A percentile compares a stretch with the other conserved stretches of the same genome.
phyloP scores from a whole-genome alignment of 2,329 filamentous ascomycete genomes.

The Microdochium trichocladiopsis region DNA sequence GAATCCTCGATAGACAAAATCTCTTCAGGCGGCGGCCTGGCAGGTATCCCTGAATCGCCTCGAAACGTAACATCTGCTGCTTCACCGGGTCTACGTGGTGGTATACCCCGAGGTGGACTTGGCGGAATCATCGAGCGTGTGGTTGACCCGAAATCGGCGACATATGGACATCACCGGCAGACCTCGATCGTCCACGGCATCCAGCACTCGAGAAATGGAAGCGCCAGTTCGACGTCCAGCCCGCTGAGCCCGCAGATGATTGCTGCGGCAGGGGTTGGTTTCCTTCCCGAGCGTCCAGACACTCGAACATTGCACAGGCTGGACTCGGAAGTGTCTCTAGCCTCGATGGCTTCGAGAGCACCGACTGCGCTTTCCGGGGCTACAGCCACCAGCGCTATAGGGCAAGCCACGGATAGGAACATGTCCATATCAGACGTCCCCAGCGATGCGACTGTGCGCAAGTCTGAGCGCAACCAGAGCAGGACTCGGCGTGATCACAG shows the following conservation, averaged over 20 bases:
- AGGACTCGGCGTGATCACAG: constrained; percentile 65
- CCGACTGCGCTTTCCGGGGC: constrained; percentile 41
- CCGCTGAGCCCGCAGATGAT: constrained; percentile 86
- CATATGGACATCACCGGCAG: constrained; percentile 86
- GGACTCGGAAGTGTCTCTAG: constrained; percentile 32
- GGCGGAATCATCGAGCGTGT: constrained; percentile 40
- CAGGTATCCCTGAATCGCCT: constrained; percentile 22
- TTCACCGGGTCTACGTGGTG: constrained; percentile 31
- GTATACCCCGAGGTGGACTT: constrained; percentile 31
- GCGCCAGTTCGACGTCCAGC: constrained; percentile 72
- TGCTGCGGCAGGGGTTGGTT: constrained; percentile 54
- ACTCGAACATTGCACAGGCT: constrained; percentile 38
- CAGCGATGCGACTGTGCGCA: constrained; percentile 37
- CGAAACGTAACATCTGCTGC: constrained; percentile 17
- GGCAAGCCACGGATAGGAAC: constrained; percentile 20
- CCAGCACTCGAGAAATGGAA: constrained; percentile 87
- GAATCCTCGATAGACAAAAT: constrained; percentile 53
- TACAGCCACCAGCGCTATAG: constrained; percentile 20
- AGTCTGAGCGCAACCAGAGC: constrained; percentile 54
- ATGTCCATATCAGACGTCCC: no score
- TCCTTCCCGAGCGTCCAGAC: constrained; percentile 44
- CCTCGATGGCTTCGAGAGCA: constrained; percentile 27
- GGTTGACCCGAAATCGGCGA: constrained; percentile 46
- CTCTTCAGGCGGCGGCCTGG: constrained; percentile 22
- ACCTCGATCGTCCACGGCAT: constrained; percentile 96